These are phyloP conservation scores for Clathrospora elynae DNA, from an alignment of 2,329 filamentous ascomycete species.

Conservation along the genomic window DNA sequence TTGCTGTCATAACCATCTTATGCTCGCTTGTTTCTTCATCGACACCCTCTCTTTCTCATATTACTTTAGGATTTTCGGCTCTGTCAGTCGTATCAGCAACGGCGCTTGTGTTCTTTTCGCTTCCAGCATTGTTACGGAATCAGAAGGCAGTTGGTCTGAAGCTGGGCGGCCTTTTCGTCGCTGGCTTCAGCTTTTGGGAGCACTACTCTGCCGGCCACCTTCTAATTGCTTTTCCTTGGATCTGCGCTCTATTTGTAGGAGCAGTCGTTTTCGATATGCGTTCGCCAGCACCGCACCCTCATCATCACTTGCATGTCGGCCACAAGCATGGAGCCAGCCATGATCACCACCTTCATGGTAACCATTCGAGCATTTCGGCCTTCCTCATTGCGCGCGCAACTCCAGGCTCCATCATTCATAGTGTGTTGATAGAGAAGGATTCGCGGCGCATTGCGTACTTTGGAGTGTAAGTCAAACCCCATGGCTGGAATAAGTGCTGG, in stretches of 20 bases:
- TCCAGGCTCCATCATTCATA: constrained; percentile 77
- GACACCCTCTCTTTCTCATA: constrained; percentile 38
- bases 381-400: constrained; percentile 72
- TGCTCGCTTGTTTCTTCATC: constrained; percentile 42
- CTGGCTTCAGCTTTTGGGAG: constrained; percentile 32
- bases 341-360: constrained; percentile 49
- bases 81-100: constrained; percentile 52
- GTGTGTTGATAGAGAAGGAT: constrained; percentile 87
- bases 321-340: constrained; percentile 39
- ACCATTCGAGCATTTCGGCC: constrained; percentile 71
- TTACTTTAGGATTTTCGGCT: constrained; percentile 46
- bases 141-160: constrained; percentile 42
- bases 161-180: constrained; percentile 35
- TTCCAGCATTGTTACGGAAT: constrained; percentile 50
- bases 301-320: constrained; percentile 38
- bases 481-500: too few species aligned
- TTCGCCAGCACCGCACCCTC: constrained; percentile 31
- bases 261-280: constrained; percentile 51
- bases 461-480: constrained; percentile 70
- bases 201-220: constrained; percentile 21
- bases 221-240: constrained; percentile 23
- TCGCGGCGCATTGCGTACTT: constrained; percentile 97
- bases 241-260: constrained; percentile 44
- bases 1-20: constrained; percentile 47
- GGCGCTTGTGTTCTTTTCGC: constrained; percentile 50